Evolutionary conservation across 129 eudicot species (phyloP), one percentile per base, ranked within the genome.

Genomic region (Ambrosia artemisiifolia): DNA sequence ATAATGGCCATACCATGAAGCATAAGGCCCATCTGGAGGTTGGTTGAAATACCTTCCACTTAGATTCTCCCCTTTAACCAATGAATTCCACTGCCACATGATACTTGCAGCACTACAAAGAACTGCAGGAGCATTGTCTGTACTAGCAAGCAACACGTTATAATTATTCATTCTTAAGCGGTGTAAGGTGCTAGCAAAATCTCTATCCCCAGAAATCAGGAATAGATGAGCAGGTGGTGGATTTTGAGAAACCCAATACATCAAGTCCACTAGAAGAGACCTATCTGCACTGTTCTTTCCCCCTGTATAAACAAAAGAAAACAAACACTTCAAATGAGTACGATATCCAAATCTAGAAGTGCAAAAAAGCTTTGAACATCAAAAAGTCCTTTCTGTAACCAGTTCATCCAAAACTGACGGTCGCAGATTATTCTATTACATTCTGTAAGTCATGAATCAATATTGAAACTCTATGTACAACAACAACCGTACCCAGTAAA

Each of bases 211-310:
- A 0, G 97, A 95, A 17, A 95, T 95, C 47, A 95, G 75, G 71
- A 95, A 84, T 53, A 90, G 80, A 75, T 95, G 99, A 16, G 94
- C 97, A 2, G 99, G 99, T 28, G 99, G 99, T 49, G 99, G 97
- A 65, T 95, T 95, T 67, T 90, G 91, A 63, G 96, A 84, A 30
- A 90, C 96, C 99, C 99, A 95, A 69, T 81, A 79, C 99, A 95
- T 90, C 11, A 95, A 96, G 55, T 95, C 94, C 65, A 95, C 86
- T 44, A 95, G 84, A 79, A 90, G 96, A 57, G 96, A 94, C 78
- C 96, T 84, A 63, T 94, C 98, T 42, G 96, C 98, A 81, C 96
- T 87, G 89, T 90, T 94, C 88, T 90, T 94, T 11, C 92, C 92
- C 78, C 95, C 98, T 94, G 82, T 32, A 66, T 51, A 64, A 38